Evolutionary conservation across 345 rosid species (phyloP), one percentile per base, ranked within the genome.

Genomic region (Viola odorata): DNA sequence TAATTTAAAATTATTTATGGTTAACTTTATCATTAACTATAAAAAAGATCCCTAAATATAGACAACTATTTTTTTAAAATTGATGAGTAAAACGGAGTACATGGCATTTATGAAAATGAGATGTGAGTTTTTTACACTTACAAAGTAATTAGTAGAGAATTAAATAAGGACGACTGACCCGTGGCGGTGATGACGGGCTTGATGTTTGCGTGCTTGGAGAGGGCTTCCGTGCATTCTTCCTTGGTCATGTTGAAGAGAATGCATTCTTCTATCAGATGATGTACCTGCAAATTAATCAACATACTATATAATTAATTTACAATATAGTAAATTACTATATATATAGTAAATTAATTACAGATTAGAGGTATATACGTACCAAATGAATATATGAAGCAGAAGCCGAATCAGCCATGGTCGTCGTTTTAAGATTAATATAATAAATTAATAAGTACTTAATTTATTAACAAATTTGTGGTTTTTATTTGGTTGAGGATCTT

Each of bases 181-280:
- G 96, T 91, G 50, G 92, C 84, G 49, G 98, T 91, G 57, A 89
- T 71, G 79, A 91, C 68, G n/a, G 95, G 92, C 50, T 82, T 65
- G 76, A 91, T 89, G 66, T 85, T 68, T 50, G 98, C 98, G 74
- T 89, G 91, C 75, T 84, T 87, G 58, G 86, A 77, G 72, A 91
- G 85, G 75, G 96, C 89, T 45, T 85, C 92, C 86, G 85, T 81
- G 90, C 95, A 89, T 79, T 91, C 96, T 75, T 91, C 95, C 78
- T 72, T 91, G 69, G 70, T 78, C 98, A 91, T 80, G 78, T 84
- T 85, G 80, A 89, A 87, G 17, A 89, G n/a, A 12, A 91, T 72
- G 58, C 98, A 91, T 73, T 89, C 87, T 73, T 91, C 98, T 61
- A 91, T 91, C 42, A 91, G 82, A 77, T 75, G 95, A 65, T 91